phyloP scores from a whole-genome alignment of 768 basidiomycete genomes.

The Phlebiopsis gigantea region DNA sequence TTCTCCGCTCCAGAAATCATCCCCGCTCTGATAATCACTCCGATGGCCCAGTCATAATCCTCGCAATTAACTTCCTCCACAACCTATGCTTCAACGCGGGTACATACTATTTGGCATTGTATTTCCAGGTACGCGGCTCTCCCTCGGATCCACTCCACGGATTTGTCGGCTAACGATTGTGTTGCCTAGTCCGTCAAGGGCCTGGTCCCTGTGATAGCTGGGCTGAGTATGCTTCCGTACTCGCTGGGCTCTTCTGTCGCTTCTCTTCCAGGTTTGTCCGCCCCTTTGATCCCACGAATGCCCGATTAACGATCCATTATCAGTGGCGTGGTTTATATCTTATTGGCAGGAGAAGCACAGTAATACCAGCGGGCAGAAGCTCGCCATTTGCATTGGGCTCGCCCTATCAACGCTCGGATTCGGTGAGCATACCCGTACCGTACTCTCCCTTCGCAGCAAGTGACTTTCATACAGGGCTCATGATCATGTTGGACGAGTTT shows the following conservation, averaged over 20 bases:
- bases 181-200: slow-evolving; percentile 57
- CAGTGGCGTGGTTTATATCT: slow-evolving; percentile 75
- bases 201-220: slow-evolving; percentile 66
- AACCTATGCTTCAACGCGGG: slow-evolving; percentile 81
- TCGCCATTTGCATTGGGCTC: slow-evolving; percentile 58
- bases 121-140: slow-evolving; percentile 58
- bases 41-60: slow-evolving; percentile 51
- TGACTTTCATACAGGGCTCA: slow-evolving; percentile 44
- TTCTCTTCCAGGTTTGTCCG: slow-evolving; percentile 53
- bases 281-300: background rate
- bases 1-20: background rate
- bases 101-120: slow-evolving; percentile 82
- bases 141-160: background rate
- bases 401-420: slow-evolving; percentile 66
- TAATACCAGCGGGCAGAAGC: slow-evolving; percentile 61
- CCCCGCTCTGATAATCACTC: background rate
- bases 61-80: slow-evolving; percentile 71
- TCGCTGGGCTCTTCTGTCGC: slow-evolving; percentile 81
- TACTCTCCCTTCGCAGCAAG: background rate
- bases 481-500: slow-evolving; percentile 55
- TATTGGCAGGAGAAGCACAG: slow-evolving; percentile 53
- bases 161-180: background rate
- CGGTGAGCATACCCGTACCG: slow-evolving; percentile 38
- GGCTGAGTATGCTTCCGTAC: slow-evolving; percentile 73
- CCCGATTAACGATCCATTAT: background rate